A percentile compares a stretch with the other conserved stretches of the same genome.
phyloP scores from a whole-genome alignment of 441 rosid genomes.

The Kokia cookei region DNA sequence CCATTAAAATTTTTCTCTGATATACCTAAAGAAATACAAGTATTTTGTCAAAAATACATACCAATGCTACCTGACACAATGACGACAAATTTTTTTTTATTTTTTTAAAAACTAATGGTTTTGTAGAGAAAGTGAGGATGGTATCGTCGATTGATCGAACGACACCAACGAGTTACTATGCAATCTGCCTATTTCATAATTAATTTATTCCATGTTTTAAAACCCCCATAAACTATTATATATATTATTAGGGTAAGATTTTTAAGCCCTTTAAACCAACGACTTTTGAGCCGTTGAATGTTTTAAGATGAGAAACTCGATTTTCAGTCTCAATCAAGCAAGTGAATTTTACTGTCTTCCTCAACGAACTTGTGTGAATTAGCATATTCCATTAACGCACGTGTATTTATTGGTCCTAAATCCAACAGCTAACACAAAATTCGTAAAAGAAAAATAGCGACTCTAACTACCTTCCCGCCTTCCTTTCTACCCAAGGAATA shows the following conservation, averaged over 20 bases:
- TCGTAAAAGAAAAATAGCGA: neutral
- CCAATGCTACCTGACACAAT: too few species aligned
- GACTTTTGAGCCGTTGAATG: neutral
- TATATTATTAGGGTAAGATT: too few species aligned
- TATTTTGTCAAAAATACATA: too few species aligned
- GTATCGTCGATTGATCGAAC: too few species aligned
- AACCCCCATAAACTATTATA: too few species aligned
- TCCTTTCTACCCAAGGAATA: neutral
- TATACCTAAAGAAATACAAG: too few species aligned
- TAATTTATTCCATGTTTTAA: neutral
- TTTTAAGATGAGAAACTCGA: neutral
- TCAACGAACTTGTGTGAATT: neutral
- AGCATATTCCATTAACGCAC: neutral
- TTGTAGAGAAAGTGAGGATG: too few species aligned
- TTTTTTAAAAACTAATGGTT: too few species aligned
- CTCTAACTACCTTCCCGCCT: neutral
- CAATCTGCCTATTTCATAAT: too few species aligned
- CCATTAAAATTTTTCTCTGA: too few species aligned
- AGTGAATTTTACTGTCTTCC: neutral
- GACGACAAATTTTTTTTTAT: too few species aligned
- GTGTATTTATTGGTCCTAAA: neutral
- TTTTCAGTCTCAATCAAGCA: neutral
- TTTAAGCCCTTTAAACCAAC: neutral
- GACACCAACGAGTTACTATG: rapidly evolving
- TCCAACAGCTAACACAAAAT: neutral